These are phyloP conservation scores for Acer saccharum DNA, from an alignment of 345 rosid genomes.

Conservation along the genomic window DNA sequence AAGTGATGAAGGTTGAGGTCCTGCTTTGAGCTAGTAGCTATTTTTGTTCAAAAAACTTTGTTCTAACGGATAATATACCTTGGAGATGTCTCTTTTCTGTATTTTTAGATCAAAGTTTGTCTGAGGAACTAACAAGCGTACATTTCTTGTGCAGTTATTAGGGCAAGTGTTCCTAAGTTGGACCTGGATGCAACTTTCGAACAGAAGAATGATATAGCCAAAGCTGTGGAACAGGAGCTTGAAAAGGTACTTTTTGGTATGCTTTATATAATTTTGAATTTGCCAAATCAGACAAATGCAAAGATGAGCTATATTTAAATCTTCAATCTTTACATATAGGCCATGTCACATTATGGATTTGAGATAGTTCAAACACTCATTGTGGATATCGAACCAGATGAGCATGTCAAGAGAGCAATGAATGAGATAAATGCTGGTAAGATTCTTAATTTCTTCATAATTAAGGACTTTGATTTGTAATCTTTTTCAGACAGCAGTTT, in stretches of 20 bases:
- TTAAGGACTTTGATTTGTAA: too few species aligned
- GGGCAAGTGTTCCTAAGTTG: constrained; percentile 68
- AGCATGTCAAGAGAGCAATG: constrained; percentile 75
- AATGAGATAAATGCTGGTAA: constrained; percentile 79
- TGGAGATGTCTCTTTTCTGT: neutral
- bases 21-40: neutral
- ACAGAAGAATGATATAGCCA: constrained; percentile 65
- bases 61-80: neutral
- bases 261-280: constrained; percentile 4
- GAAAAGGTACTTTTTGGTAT: constrained; percentile 44
- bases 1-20: neutral
- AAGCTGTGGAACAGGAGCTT: constrained; percentile 60
- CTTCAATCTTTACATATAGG: constrained; percentile 36
- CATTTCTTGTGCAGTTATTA: constrained; percentile 43
- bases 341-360: constrained; percentile 77
- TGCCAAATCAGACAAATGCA: neutral
- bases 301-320: neutral
- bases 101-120: neutral
- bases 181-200: constrained; percentile 60
- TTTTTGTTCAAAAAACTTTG: neutral
- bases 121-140: constrained; percentile 4
- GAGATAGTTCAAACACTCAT: constrained; percentile 84
- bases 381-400: constrained; percentile 79
- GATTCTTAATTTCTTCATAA: neutral
- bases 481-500: too few species aligned